Base-by-base conservation (phyloP, 805 yeast genomes). In the Sungouiozyma intestinalis region DNA sequence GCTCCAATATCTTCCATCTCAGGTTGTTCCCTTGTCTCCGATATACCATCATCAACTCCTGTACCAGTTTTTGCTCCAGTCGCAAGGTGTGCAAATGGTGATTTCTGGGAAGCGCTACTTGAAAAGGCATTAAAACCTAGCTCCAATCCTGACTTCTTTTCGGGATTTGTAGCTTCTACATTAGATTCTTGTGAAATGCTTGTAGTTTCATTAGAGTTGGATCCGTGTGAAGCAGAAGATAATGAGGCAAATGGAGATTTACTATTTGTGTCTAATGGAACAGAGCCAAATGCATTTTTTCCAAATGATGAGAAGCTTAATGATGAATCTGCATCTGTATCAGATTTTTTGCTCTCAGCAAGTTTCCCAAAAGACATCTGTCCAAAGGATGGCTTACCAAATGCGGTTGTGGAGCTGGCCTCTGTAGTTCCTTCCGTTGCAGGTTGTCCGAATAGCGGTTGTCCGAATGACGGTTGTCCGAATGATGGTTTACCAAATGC, bases 381-480 rank as follows among this genome's bases (percentile, higher is more conserved):
- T 15, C 53, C 53, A 35, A 50, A 48, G 1, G 54, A 38, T 19
- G 52, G 37, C 20, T 45, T 37, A 31, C 40, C 40, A 18, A 38
- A 38, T 8, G 40, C 29, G 1, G 35, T 3, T 15, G 38, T 24
- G 3, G 13, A n/a, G n/a, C n/a, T n/a, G n/a, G n/a, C n/a, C n/a
- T n/a, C n/a, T n/a, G n/a, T n/a, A n/a, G n/a, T 33, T 33, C 7
- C 35, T 8, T 14, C 51, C 37, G 48, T 48, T 13, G 50, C 43
- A 9, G 56, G 37, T 14, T 45, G 48, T 2, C 58, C 58, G 40
- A 48, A 49, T 16, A 48, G 45, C 20, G 33, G 17, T 27, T 15
- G 20, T 14, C 19, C 17, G n/a, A 15, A 32, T n/a, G 19, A 16
- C 19, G 18, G 8, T 29, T 39, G 35, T 19, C 42, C 42, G 35